phyloP scores from a whole-genome alignment of 768 basidiomycete species.

The button mushroom (Agaricus bisporus) region DNA sequence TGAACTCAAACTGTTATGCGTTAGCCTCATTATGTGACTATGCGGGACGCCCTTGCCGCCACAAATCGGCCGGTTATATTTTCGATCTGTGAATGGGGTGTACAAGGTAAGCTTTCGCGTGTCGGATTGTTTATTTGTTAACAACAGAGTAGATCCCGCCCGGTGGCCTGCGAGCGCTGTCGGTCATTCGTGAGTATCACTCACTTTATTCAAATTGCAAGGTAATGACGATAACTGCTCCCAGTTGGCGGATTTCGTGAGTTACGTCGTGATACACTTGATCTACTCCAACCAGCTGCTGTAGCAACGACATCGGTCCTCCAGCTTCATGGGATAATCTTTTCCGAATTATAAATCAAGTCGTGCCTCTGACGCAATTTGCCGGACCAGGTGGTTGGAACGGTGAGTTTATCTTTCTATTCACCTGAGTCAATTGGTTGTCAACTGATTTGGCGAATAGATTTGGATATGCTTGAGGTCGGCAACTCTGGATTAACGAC shows the following conservation, averaged over 20 bases:
- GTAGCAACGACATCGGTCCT: slow-evolving; percentile 41
- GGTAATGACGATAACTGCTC: neutral
- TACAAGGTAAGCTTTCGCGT: slow-evolving; percentile 26
- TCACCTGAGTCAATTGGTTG: too few relatives aligned
- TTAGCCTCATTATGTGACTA: slow-evolving; percentile 36
- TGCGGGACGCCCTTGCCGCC: slow-evolving; percentile 39
- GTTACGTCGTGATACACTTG: neutral
- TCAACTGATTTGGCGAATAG: slow-evolving; percentile 14
- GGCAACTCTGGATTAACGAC: slow-evolving; percentile 38
- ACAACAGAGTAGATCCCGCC: slow-evolving; percentile 32
- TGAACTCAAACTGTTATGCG: neutral
- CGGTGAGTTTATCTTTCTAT: slow-evolving; percentile 15
- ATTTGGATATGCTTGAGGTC: slow-evolving; percentile 50
- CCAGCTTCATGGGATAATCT: slow-evolving; percentile 41
- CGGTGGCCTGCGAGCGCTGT: slow-evolving; percentile 39
- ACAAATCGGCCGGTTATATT: slow-evolving; percentile 43
- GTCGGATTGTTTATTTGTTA: neutral
- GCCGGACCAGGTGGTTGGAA: slow-evolving; percentile 41
- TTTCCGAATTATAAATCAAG: slow-evolving; percentile 44
- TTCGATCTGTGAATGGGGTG: slow-evolving; percentile 45
- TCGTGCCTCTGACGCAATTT: slow-evolving; percentile 45
- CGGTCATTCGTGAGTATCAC: slow-evolving; percentile 34
- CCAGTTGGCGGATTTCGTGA: slow-evolving; percentile 40
- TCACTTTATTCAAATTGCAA: neutral
- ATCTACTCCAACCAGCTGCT: too few relatives aligned